Base-by-base conservation (phyloP, 768 basidiomycete genomes). In the Rhizopogon vesiculosus region DNA sequence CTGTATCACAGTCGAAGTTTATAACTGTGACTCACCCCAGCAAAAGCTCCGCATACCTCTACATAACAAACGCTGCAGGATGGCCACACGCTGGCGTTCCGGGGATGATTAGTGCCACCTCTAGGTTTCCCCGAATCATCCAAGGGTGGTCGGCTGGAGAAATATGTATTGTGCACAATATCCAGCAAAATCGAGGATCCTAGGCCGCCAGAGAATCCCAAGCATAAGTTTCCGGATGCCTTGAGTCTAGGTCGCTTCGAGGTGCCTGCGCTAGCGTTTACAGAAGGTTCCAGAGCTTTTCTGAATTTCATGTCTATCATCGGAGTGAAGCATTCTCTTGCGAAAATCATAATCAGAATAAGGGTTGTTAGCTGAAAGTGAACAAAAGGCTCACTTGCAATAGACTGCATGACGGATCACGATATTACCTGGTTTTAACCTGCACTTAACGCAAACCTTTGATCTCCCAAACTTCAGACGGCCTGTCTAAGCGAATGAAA, bases 361-460 rank as follows among this genome's bases (percentile, higher is more conserved):
- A 25, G 25, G 8, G 48, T 22, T 15, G 13, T 29, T 41, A 13
- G 22, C 22, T 38, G 46, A 48, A 35, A 56, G 12, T 44, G 19
- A 39, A 46, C 16, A 38, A 7, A 16, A 39, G 4, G 19, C 15
- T 62, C 63, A 90, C 90, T 84, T 89, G 88, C 91, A 93, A 64
- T 92, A 93, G 18, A 89, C 86, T 13, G 87, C 83, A 66, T 92
- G 88, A 42, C 89, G 78, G 54, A 91, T 82, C 46, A 91, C 84
- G 29, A 91, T 72, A 51, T 84, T 87, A 22, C 88, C 91, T 7
- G 54, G 59, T 25, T 77, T 78, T 31, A 69, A 72, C 66, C 89
- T 91, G 69, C 91, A 93, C 62, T 85, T 87, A n/a, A 89, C 77
- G 61, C 90, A 93, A 12, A 69, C 65, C 56, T 75, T 85, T 2